Evolutionary conservation across 306 rosid species (phyloP).

Genomic region (Vicia faba): DNA sequence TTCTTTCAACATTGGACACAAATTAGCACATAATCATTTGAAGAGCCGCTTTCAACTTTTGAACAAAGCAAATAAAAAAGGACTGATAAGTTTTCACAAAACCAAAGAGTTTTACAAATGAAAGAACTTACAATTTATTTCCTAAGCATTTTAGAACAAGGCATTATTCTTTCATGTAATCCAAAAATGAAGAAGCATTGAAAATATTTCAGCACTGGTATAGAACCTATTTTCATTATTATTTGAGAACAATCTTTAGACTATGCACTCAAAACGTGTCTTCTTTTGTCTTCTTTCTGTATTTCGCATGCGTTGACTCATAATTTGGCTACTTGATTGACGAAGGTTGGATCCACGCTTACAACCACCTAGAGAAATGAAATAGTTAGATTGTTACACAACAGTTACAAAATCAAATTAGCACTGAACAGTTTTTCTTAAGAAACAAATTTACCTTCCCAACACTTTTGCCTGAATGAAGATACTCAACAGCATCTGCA

Average conservation of each 20-base stretch:
- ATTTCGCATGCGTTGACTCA: conserved; percentile 42
- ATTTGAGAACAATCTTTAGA: conserved; percentile 25
- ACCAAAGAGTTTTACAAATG: neutral
- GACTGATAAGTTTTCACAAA: neutral
- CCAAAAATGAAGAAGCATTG: neutral
- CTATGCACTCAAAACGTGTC: conserved; percentile 20
- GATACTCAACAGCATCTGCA: conserved; percentile 90
- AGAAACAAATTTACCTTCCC: conserved; percentile 75
- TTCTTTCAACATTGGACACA: neutral
- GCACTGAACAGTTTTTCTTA: neutral
- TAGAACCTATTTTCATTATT: conserved; percentile 15
- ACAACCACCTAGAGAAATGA: conserved; percentile 73
- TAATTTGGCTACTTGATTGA: conserved; percentile 62
- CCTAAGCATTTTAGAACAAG: neutral
- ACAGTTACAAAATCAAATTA: conserved; percentile 24
- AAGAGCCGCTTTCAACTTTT: neutral
- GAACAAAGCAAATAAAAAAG: neutral
- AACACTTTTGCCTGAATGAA: conserved; percentile 92
- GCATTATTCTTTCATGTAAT: conserved; percentile 26
- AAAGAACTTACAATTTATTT: neutral
- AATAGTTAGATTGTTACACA: conserved; percentile 18
- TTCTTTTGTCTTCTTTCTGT: conserved; percentile 23
- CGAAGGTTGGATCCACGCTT: conserved; percentile 71
- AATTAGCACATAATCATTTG: neutral
- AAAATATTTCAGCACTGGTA: conserved; percentile 17